A percentile compares a stretch with the other conserved stretches of the same genome.
Evolutionary conservation across 345 rosid genomes (phyloP).

Genomic region (Excoecaria agallocha): DNA sequence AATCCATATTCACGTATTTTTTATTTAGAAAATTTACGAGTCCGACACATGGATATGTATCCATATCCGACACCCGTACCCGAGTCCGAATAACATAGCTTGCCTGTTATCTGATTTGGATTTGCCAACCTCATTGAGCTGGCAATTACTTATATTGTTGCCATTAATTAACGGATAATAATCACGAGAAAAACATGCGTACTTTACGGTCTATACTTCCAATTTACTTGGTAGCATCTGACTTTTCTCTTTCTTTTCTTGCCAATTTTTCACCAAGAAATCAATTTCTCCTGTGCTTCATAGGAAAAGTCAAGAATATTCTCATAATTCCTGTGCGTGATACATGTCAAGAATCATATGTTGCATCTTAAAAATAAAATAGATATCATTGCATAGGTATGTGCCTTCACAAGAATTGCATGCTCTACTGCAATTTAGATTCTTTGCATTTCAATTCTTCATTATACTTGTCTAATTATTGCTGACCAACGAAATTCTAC

Average conservation of each 20-base stretch:
- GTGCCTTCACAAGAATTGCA: not conserved
- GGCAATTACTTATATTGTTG: not conserved
- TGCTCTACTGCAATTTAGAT: not conserved
- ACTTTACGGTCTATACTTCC: not conserved
- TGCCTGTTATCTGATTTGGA: not conserved
- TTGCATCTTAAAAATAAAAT: no score
- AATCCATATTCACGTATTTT: no score
- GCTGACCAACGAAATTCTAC: not conserved
- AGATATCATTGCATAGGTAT: no score
- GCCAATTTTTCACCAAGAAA: no score
- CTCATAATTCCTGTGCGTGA: no score
- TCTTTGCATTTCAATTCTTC: conserved; percentile 1
- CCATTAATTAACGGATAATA: not conserved
- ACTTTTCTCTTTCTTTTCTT: no score
- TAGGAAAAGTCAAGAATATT: no score
- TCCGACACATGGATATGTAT: no score
- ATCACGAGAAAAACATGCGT: not conserved
- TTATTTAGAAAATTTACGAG: no score
- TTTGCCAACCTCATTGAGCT: not conserved
- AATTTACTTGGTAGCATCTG: not conserved
- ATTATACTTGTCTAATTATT: not conserved
- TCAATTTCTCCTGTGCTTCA: no score
- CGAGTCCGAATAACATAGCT: no score
- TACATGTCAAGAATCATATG: no score
- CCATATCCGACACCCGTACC: conserved; percentile 75